A percentile compares a stretch with the other conserved stretches of the same genome.
Evolutionary conservation across 768 basidiomycete species (phyloP).

Genomic region (Pulveroboletus sp.): DNA sequence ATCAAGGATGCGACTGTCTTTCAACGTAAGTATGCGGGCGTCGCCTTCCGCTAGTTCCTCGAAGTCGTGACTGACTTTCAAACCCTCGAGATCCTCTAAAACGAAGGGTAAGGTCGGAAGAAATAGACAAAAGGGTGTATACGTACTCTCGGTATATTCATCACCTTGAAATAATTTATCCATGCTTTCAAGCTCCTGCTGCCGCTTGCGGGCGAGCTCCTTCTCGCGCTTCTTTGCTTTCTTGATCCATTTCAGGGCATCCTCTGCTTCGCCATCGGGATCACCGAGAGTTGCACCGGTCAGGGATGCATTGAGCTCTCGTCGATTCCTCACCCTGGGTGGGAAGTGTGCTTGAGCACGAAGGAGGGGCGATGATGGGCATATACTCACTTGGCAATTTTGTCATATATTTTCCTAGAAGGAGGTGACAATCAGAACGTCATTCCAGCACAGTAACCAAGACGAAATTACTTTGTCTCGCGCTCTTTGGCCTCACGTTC

Average conservation of each 20-base stretch:
- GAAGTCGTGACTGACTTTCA: slow-evolving; percentile 96
- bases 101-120: slow-evolving; percentile 1
- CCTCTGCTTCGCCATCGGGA: slow-evolving; percentile 72
- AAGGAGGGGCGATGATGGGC: background rate
- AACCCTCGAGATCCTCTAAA: slow-evolving; percentile 83
- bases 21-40: slow-evolving; percentile 92
- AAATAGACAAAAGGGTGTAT: background rate
- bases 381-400: slow-evolving; percentile 85
- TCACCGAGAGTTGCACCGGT: slow-evolving; percentile 92
- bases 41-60: slow-evolving; percentile 91
- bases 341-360: slow-evolving; percentile 43
- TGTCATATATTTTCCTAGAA: slow-evolving; percentile 64
- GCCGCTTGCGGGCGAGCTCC: slow-evolving; percentile 80
- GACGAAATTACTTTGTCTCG: slow-evolving; percentile 66
- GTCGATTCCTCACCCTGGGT: slow-evolving; percentile 87
- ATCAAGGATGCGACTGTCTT: slow-evolving; percentile 93
- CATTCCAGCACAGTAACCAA: slow-evolving; percentile 14
- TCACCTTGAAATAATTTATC: slow-evolving; percentile 70
- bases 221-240: slow-evolving; percentile 87
- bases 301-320: slow-evolving; percentile 88
- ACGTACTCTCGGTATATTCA: slow-evolving; percentile 86
- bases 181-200: slow-evolving; percentile 80
- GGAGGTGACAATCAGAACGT: slow-evolving; percentile 22
- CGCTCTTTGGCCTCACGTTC: slow-evolving; percentile 68
- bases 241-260: slow-evolving; percentile 89